Base-by-base conservation (phyloP, 1,284 basidiomycete species). In the Leccinum glutinopallens region DNA sequence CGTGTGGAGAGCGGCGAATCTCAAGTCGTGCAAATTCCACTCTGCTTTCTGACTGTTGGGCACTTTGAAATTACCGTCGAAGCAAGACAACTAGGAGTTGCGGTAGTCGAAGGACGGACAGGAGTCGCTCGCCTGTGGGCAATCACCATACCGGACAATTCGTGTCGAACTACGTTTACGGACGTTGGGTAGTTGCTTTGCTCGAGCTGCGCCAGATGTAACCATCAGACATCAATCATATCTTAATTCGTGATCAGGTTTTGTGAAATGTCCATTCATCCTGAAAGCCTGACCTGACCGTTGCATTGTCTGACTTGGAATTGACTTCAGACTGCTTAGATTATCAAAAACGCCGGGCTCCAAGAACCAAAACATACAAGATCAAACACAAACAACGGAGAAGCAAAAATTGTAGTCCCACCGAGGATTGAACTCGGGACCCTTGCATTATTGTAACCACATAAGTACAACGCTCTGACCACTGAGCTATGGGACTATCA, bases 21-120 rank as follows among this genome's bases (percentile, higher is more conserved):
- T 12, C 79, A 78, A 43, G 80, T 82, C 41, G 72, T 88, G n/a
- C 81, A 85, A 54, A 80, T 87, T 1, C 83, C 87, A 2, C 70
- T 94, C 4, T 90, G 88, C 66, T 93, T 97, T 76, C 82, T 96
- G 22, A 84, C 92, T 7, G 80, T 81, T 57, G 94, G 94, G 5
- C 74, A 79, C 49, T 96, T 91, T 70, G 87, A 88, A 59, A 80
- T 96, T 62, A 79, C 80, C 17, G 89, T 86, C 3, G 82, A 86
- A 68, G 85, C 84, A 9, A 80, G 61, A 49, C 60, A 66, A 32
- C 29, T 72, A 4, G 66, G 65, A 29, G 13, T 55, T 43, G 2
- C 5, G 25, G 69, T 63, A 53, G 66, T 63, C 41, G 58, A 62
- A 37, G 67, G 58, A 35, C 74, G 61, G 66, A 67, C 70, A 35